phyloP scores from a whole-genome alignment of 805 yeast species.

The Saturnispora ahearnii region DNA sequence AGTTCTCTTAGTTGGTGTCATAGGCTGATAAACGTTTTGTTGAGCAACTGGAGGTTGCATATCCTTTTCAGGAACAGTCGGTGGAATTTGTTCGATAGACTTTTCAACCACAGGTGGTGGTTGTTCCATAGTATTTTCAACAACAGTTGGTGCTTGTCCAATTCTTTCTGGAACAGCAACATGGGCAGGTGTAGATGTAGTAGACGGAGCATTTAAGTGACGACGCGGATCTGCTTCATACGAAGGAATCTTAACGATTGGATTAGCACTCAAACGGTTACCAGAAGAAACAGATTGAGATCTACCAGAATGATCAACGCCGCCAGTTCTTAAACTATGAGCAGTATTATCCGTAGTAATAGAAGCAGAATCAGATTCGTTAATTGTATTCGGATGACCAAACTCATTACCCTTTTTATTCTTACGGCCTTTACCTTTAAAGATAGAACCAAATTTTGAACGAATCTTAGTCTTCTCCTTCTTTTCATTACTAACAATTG shows the following conservation, averaged over 20 bases:
- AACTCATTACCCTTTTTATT: constrained; percentile 32
- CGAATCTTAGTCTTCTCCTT: constrained; percentile 37
- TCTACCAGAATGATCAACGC: constrained; percentile 7
- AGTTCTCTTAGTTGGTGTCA: constrained; percentile 26
- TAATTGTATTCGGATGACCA: constrained; percentile 17
- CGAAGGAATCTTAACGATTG: not conserved
- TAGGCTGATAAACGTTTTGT: constrained; percentile 13
- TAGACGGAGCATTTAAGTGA: not conserved
- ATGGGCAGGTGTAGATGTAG: not conserved
- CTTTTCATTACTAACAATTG: constrained; percentile 8
- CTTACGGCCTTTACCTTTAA: constrained; percentile 43
- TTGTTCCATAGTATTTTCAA: not conserved
- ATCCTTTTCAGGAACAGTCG: constrained; percentile 2
- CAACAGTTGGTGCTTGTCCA: not conserved
- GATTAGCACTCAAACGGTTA: not conserved
- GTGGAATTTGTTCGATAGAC: not conserved
- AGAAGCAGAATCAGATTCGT: constrained; percentile 28
- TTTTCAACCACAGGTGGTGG: not conserved
- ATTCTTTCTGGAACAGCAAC: not conserved
- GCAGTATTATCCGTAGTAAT: constrained; percentile 16
- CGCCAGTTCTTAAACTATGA: constrained; percentile 2
- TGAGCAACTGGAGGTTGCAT: not conserved
- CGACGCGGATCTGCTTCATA: not conserved
- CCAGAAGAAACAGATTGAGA: constrained; percentile 10
- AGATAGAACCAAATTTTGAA: constrained; percentile 69